These are phyloP conservation scores for Jamesozyma spencerorum DNA, from an alignment of 805 yeast species.

Conservation along the genomic window DNA sequence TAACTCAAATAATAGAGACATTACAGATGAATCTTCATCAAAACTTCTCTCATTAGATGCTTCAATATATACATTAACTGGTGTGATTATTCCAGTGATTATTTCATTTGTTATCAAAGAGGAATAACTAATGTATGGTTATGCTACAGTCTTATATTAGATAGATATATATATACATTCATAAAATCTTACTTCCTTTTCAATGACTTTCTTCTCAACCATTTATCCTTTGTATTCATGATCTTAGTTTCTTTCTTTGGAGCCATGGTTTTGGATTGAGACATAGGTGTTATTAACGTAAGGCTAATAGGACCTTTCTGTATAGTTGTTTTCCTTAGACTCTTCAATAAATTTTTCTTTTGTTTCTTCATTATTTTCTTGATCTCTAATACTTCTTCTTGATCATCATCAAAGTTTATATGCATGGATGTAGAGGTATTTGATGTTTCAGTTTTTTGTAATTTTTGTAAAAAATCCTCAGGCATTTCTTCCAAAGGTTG, in stretches of 20 bases:
- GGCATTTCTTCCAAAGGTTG: constrained; percentile 34
- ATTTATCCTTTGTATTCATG: constrained; percentile 25
- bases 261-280: constrained; percentile 17
- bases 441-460: constrained; percentile 12
- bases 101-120: constrained; percentile 22
- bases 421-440: constrained; percentile 19
- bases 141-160: neutral
- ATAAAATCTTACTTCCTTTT: constrained; percentile 17
- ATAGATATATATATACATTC: neutral
- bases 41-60: constrained; percentile 1
- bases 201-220: constrained; percentile 28
- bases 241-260: constrained; percentile 23
- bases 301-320: constrained; percentile 38
- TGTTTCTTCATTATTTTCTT: constrained; percentile 12
- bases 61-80: constrained; percentile 18
- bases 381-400: constrained; percentile 12
- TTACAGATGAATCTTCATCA: neutral
- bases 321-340: constrained; percentile 22
- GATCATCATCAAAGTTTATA: constrained; percentile 28
- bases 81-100: constrained; percentile 23
- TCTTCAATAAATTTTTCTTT: constrained; percentile 30
- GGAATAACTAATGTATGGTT: constrained; percentile 1
- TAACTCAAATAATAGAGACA: neutral
- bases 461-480: constrained; percentile 27
- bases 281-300: constrained; percentile 21